These are phyloP conservation scores for Ceratobasidium sp. DNA, from an alignment of 1,284 basidiomycete genomes.

Conservation along the genomic window DNA sequence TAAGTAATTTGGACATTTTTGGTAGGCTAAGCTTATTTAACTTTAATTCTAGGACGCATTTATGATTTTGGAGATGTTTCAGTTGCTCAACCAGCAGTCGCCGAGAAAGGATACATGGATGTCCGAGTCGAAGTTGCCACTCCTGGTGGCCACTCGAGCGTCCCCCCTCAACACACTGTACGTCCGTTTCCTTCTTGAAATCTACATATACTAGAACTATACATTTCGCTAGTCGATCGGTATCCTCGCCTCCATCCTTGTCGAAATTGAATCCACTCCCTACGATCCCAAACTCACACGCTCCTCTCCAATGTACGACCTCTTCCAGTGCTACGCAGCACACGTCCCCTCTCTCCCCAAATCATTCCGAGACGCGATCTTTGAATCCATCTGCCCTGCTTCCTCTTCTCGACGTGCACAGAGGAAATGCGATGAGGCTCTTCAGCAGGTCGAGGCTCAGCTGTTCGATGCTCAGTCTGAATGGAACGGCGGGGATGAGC, in stretches of 20 bases:
- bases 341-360: slow-evolving; percentile 58
- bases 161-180: slow-evolving; percentile 50
- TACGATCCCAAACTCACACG: slow-evolving; percentile 58
- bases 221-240: slow-evolving; percentile 62
- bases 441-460: slow-evolving; percentile 60
- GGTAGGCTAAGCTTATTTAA: background rate
- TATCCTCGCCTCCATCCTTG: slow-evolving; percentile 69
- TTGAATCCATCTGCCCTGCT: slow-evolving; percentile 10
- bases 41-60: slow-evolving; percentile 55
- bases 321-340: slow-evolving; percentile 61
- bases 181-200: background rate
- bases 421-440: slow-evolving; percentile 59
- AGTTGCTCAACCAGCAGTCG: slow-evolving; percentile 61
- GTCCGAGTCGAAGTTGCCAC: slow-evolving; percentile 52
- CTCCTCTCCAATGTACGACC: slow-evolving; percentile 61
- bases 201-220: background rate
- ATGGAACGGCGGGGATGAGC: background rate
- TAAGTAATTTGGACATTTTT: slow-evolving; percentile 14
- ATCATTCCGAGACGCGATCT: slow-evolving; percentile 52
- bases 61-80: slow-evolving; percentile 58
- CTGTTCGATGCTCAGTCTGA: slow-evolving; percentile 59
- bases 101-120: slow-evolving; percentile 60
- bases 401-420: slow-evolving; percentile 19
- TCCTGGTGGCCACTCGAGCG: slow-evolving; percentile 52
- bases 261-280: slow-evolving; percentile 68